A percentile compares a stretch with the other conserved stretches of the same genome.
These are phyloP conservation scores for Suhomyces bribrorum DNA, from an alignment of 1,139 yeast genomes.

Conservation along the genomic window DNA sequence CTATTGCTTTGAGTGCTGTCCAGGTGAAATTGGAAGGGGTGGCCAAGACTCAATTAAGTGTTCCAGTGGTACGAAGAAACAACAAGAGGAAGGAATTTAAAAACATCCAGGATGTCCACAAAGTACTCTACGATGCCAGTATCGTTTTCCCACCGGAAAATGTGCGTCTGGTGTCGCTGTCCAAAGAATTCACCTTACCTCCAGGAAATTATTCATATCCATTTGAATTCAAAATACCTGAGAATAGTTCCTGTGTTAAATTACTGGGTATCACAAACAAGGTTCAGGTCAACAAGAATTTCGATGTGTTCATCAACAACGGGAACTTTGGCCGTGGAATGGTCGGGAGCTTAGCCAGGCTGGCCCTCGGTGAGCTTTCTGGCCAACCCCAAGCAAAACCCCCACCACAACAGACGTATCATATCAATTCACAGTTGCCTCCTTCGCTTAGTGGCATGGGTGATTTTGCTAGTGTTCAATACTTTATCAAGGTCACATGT, in stretches of 20 bases:
- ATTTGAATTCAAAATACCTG: constrained; percentile 57
- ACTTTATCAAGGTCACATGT: constrained; percentile 62
- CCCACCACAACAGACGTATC: constrained; percentile 26
- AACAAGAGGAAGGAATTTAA: constrained; percentile 19
- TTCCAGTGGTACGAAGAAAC: constrained; percentile 20
- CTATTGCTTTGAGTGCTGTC: constrained; percentile 51
- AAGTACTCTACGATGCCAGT: constrained; percentile 53
- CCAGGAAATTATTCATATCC: constrained; percentile 63
- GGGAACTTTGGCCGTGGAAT: constrained; percentile 32
- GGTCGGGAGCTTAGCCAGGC: constrained; percentile 24
- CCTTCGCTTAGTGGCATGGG: constrained; percentile 56
- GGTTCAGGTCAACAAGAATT: constrained; percentile 35
- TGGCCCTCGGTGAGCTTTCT: constrained; percentile 1
- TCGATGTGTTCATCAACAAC: constrained; percentile 37
- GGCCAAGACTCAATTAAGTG: constrained; percentile 38
- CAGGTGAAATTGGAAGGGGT: constrained; percentile 64
- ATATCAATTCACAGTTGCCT: constrained; percentile 49
- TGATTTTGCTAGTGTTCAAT: constrained; percentile 48
- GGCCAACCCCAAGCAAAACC: constrained; percentile 3
- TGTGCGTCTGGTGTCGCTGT: constrained; percentile 46
- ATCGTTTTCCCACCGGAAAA: constrained; percentile 65
- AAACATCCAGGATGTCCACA: constrained; percentile 47
- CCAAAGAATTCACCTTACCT: constrained; percentile 57
- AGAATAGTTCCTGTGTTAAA: constrained; percentile 50
- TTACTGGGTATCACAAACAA: constrained; percentile 44